A percentile compares a stretch with the other conserved stretches of the same genome.
phyloP scores from a whole-genome alignment of 2,329 filamentous ascomycete species.

The Colletotrichum tabaci region DNA sequence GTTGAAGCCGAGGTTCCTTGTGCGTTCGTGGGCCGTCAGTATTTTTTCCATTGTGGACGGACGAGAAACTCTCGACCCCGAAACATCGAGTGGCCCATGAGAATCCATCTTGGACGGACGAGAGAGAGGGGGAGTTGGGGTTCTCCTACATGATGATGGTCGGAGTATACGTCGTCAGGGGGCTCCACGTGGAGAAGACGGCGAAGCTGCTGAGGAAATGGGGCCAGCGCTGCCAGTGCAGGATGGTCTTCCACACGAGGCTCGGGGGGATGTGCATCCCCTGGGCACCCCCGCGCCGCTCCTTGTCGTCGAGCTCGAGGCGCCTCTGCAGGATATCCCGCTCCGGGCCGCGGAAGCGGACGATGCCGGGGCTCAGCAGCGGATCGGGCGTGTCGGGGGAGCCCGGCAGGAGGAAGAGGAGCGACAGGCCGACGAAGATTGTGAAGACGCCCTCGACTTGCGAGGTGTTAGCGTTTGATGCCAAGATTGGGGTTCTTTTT shows the following conservation, averaged over 20 bases:
- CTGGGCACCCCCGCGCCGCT: conserved; percentile 52
- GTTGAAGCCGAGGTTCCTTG: conserved; percentile 60
- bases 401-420: conserved; percentile 60
- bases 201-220: conserved; percentile 64
- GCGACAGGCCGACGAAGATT: conserved; percentile 54
- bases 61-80: too few relatives aligned
- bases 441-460: conserved; percentile 63
- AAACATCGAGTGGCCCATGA: too few relatives aligned
- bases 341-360: conserved; percentile 54
- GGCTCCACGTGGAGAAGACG: conserved; percentile 68
- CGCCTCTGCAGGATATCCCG: conserved; percentile 51
- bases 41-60: too few relatives aligned
- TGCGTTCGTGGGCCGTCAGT: not conserved
- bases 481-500: too few relatives aligned
- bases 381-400: conserved; percentile 58
- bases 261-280: conserved; percentile 54
- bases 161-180: conserved; percentile 66
- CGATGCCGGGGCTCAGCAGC: conserved; percentile 54
- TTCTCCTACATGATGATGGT: conserved; percentile 56
- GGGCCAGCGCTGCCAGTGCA: conserved; percentile 62
- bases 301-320: conserved; percentile 53
- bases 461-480: not conserved
- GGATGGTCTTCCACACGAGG: conserved; percentile 60
- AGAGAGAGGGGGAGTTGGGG: too few relatives aligned
- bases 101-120: too few relatives aligned